Conservation (phyloP, 306 rosid species). For the Macrotyloma uniflorum region DNA sequence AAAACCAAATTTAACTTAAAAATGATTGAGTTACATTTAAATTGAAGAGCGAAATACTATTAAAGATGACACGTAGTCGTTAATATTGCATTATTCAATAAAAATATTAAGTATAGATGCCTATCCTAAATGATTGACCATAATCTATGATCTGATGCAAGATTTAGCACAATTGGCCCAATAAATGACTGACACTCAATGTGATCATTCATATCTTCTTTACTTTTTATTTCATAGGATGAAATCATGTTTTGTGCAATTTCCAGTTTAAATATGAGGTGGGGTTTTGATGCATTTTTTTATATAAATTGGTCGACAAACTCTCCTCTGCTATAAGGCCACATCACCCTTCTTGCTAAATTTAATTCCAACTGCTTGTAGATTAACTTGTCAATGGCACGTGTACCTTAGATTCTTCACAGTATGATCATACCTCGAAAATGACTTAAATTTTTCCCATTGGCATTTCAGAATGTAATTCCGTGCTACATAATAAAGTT, state of each 20-base stretch:
- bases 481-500: conserved; percentile 9
- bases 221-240: conserved; percentile 1
- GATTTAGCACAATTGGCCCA: conserved; percentile 15
- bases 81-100: conserved; percentile 21
- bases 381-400: conserved; percentile 34
- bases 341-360: conserved; percentile 9
- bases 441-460: conserved; percentile 3
- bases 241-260: background rate
- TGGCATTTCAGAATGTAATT: conserved; percentile 28
- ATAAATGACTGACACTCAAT: conserved; percentile 21
- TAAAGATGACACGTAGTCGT: background rate
- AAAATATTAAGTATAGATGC: background rate
- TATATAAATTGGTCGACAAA: conserved; percentile 30
- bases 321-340: conserved; percentile 12
- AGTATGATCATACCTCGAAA: conserved; percentile 31
- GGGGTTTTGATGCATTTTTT: background rate
- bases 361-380: conserved; percentile 7
- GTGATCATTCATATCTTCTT: background rate
- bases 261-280: background rate
- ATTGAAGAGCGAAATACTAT: background rate
- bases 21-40: background rate
- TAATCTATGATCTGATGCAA: background rate
- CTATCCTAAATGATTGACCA: conserved; percentile 20
- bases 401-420: conserved; percentile 42
- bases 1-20: background rate